Evolutionary conservation across 352 stramenopile species (phyloP).

Genomic region (Phytophthora idaei): DNA sequence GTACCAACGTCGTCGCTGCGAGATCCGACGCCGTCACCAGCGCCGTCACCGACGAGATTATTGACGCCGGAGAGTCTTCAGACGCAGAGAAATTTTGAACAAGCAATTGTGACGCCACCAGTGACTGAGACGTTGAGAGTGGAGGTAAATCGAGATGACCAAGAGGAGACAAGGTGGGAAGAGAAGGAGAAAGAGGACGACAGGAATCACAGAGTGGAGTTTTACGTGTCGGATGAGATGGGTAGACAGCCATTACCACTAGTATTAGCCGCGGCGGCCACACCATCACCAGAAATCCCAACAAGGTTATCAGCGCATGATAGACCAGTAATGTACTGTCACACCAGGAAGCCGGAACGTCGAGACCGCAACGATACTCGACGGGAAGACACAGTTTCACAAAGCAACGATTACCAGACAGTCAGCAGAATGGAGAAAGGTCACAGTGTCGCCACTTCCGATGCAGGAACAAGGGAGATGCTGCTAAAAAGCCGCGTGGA

Average conservation of each 20-base stretch:
- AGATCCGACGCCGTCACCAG: constrained; percentile 1
- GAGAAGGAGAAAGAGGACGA: constrained; percentile 2
- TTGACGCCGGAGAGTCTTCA: constrained; percentile 31
- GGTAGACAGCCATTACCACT: constrained; percentile 8
- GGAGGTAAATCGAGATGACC: not conserved
- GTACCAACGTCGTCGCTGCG: not conserved
- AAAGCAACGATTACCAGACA: not conserved
- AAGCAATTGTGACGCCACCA: not conserved
- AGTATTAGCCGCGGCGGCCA: not conserved
- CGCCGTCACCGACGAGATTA: constrained; percentile 15
- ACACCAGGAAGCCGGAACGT: not conserved
- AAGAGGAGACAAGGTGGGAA: not conserved
- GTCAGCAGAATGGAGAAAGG: not conserved
- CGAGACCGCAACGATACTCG: not conserved
- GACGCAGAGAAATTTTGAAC: constrained; percentile 5
- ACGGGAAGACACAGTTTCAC: constrained; percentile 6
- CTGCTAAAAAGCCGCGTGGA: constrained; percentile 54
- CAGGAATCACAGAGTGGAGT: constrained; percentile 2
- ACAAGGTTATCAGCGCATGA: not conserved
- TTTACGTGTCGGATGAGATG: not conserved
- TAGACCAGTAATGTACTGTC: not conserved
- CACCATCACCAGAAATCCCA: not conserved
- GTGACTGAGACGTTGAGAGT: not conserved
- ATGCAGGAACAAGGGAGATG: constrained; percentile 6
- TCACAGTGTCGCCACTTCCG: not conserved